These are phyloP conservation scores for Podila horticola DNA, from an alignment of 192 early-diverging fungal genomes.

Conservation along the genomic window DNA sequence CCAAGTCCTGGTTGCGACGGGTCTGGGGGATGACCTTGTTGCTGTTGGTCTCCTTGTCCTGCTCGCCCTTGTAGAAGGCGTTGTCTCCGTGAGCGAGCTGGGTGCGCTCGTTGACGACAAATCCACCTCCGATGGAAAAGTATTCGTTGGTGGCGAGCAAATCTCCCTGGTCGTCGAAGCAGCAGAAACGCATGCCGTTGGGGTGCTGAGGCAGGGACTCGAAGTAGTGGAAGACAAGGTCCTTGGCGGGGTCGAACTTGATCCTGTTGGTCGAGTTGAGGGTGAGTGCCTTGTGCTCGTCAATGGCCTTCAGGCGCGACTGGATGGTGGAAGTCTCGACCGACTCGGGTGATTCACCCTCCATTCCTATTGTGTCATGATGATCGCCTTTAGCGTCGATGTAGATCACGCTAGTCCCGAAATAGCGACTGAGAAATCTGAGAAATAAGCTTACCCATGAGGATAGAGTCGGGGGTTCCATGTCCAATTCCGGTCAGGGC, in stretches of 20 bases:
- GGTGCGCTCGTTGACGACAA: conserved; percentile 93
- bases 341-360: conserved; percentile 88
- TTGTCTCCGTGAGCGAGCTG: conserved; percentile 76
- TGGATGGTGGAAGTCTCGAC: conserved; percentile 87
- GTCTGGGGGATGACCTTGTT: conserved; percentile 55
- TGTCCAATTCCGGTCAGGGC: conserved; percentile 96
- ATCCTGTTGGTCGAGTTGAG: conserved; percentile 82
- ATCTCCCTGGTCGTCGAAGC: conserved; percentile 82
- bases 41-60: conserved; percentile 48
- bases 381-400: background rate
- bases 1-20: conserved; percentile 73
- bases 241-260: conserved; percentile 83
- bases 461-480: conserved; percentile 91
- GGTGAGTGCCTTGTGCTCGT: conserved; percentile 73
- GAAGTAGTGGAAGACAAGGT: conserved; percentile 90
- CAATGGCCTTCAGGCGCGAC: conserved; percentile 79
- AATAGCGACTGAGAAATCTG: background rate
- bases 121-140: conserved; percentile 96
- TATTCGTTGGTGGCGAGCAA: conserved; percentile 92
- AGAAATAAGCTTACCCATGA: conserved; percentile 64
- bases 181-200: conserved; percentile 96
- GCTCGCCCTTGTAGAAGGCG: conserved; percentile 59
- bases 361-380: conserved; percentile 64
- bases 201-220: conserved; percentile 93
- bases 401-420: background rate